A percentile compares a stretch with the other conserved stretches of the same genome.
These are phyloP conservation scores for Balamuthia mandrillaris DNA, from an alignment of 208 protist genomes.

Conservation along the genomic window DNA sequence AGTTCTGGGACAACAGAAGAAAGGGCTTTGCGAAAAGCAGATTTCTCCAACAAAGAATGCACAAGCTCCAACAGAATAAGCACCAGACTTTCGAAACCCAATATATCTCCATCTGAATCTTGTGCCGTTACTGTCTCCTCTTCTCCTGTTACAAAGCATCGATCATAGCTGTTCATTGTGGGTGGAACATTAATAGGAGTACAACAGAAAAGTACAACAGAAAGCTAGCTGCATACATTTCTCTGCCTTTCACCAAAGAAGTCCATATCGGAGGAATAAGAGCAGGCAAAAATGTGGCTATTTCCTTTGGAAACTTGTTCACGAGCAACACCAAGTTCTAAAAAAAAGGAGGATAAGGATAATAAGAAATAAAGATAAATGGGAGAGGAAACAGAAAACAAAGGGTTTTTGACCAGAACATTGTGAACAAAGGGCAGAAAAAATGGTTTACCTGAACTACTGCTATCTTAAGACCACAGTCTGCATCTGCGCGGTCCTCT, in stretches of 20 bases:
- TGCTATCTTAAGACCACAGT: constrained; percentile 31
- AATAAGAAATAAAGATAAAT: not conserved
- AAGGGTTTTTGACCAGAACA: not conserved
- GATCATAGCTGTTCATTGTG: not conserved
- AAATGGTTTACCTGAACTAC: not conserved
- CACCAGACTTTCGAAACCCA: not conserved
- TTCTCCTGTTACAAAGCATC: constrained; percentile 17
- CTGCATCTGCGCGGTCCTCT: not conserved
- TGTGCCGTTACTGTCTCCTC: not conserved
- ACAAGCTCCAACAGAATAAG: constrained; percentile 21
- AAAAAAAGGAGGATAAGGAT: not conserved
- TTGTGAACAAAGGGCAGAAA: too few relatives aligned
- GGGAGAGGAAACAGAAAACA: not conserved
- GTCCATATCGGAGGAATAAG: constrained; percentile 4
- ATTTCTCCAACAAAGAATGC: not conserved
- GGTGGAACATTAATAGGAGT: not conserved
- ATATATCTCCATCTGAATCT: constrained; percentile 1
- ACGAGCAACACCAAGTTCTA: not conserved
- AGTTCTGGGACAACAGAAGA: not conserved
- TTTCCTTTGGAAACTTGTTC: constrained; percentile 9
- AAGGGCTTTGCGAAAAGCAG: not conserved
- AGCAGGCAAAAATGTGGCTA: not conserved
- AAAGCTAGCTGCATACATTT: not conserved
- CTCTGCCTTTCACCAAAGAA: not conserved
- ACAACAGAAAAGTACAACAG: not conserved